phyloP scores from a whole-genome alignment of 2,329 filamentous ascomycete species.

The Ascomycota sp. region DNA sequence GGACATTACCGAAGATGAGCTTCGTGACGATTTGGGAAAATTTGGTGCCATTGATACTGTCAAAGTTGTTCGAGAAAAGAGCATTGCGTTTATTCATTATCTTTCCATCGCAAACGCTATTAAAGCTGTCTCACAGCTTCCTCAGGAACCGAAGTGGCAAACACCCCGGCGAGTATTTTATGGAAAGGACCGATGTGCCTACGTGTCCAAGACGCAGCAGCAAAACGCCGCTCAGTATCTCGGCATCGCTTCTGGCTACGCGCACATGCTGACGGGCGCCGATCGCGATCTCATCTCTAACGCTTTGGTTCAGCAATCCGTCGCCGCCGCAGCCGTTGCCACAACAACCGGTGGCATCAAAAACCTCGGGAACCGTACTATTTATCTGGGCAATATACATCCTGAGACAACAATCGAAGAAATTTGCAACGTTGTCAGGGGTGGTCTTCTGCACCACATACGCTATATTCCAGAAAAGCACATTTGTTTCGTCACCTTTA shows the following conservation, averaged over 20 bases:
- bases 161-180: constrained; percentile 91
- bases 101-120: constrained; percentile 94
- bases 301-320: constrained; percentile 89
- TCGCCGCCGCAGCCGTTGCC: constrained; percentile 87
- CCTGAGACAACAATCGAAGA: constrained; percentile 98
- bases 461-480: constrained; percentile 99
- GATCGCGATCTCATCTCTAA: constrained; percentile 94
- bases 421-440: constrained; percentile 96
- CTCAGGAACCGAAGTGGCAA: constrained; percentile 94
- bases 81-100: constrained; percentile 94
- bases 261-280: constrained; percentile 86
- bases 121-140: constrained; percentile 91
- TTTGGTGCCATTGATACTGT: constrained; percentile 94
- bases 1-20: constrained; percentile 74
- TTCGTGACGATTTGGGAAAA: constrained; percentile 87
- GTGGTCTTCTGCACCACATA: constrained; percentile 89
- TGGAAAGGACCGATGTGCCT: constrained; percentile 93
- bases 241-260: constrained; percentile 89
- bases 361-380: constrained; percentile 91
- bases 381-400: constrained; percentile 96
- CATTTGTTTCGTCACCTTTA: constrained; percentile 99
- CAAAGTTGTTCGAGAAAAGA: constrained; percentile 95
- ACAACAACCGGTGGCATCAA: constrained; percentile 93
- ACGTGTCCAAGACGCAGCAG: constrained; percentile 98
- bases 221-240: constrained; percentile 97